phyloP scores from a whole-genome alignment of 129 eudicot species.

The Kitagawia praeruptora region DNA sequence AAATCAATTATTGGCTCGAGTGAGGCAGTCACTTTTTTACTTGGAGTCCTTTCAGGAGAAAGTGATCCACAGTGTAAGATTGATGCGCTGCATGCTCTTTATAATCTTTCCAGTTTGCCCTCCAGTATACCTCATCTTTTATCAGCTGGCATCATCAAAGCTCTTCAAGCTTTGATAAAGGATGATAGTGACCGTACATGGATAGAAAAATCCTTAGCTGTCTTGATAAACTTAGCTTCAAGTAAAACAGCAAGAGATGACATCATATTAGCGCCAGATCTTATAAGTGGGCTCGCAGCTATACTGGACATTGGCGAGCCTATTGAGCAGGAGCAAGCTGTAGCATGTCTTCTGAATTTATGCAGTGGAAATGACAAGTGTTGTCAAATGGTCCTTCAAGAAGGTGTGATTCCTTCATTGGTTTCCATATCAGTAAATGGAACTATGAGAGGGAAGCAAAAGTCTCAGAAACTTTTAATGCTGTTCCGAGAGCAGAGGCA shows the following conservation, averaged over 20 bases:
- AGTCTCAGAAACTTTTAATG: slow-evolving; percentile 88
- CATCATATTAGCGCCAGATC: slow-evolving; percentile 33
- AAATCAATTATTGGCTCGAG: slow-evolving; percentile 72
- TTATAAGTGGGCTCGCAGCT: slow-evolving; percentile 48
- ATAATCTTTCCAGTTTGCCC: slow-evolving; percentile 62
- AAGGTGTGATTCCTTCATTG: slow-evolving; percentile 93
- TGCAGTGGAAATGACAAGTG: slow-evolving; percentile 73
- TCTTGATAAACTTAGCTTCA: slow-evolving; percentile 62
- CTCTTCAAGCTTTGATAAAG: slow-evolving; percentile 41
- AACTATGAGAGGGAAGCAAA: slow-evolving; percentile 76
- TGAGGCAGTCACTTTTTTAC: slow-evolving; percentile 61
- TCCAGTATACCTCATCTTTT: slow-evolving; percentile 64
- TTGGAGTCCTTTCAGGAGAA: slow-evolving; percentile 39
- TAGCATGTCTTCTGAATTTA: slow-evolving; percentile 57
- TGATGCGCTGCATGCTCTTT: slow-evolving; percentile 83
- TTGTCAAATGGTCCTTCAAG: slow-evolving; percentile 83
- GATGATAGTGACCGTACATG: slow-evolving; percentile 38
- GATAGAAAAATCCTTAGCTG: slow-evolving; percentile 82
- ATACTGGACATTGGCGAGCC: slow-evolving; percentile 75
- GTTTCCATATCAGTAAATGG: slow-evolving; percentile 92
- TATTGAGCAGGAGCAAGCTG: slow-evolving; percentile 90
- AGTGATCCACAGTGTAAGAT: slow-evolving; percentile 54
- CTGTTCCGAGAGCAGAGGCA: slow-evolving; percentile 90
- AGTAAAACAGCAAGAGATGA: slow-evolving; percentile 50
- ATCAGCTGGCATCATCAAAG: slow-evolving; percentile 48